These are phyloP conservation scores for Cruciata laevipes DNA, from an alignment of 257 asterid species.

Conservation along the genomic window DNA sequence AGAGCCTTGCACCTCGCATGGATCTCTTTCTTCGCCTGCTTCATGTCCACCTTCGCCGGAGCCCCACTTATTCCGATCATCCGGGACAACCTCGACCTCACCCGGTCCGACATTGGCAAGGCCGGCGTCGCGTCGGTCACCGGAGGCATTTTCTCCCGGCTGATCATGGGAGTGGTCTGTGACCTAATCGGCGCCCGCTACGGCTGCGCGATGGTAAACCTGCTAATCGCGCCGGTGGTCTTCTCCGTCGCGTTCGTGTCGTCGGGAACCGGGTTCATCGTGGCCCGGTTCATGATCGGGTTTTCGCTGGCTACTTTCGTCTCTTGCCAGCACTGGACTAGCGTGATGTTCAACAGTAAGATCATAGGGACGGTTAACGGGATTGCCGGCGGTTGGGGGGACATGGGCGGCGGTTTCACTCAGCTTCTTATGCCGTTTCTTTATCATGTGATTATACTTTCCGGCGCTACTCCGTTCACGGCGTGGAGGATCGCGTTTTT, in stretches of 20 bases:
- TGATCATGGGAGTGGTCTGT: slow-evolving; percentile 55
- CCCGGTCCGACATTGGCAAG: slow-evolving; percentile 46
- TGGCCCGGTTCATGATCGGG: slow-evolving; percentile 53
- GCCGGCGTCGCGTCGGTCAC: slow-evolving; percentile 65
- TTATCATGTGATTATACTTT: slow-evolving; percentile 21
- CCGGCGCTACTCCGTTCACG: slow-evolving; percentile 41
- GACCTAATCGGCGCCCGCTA: slow-evolving; percentile 51
- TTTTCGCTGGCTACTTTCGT: slow-evolving; percentile 54
- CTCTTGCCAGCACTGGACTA: slow-evolving; percentile 55
- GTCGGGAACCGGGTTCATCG: slow-evolving; percentile 34
- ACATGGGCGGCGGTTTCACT: slow-evolving; percentile 55
- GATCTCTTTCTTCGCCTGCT: slow-evolving; percentile 64
- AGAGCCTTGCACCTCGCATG: slow-evolving; percentile 60
- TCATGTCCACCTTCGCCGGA: slow-evolving; percentile 59
- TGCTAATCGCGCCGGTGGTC: slow-evolving; percentile 47
- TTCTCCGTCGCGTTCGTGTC: slow-evolving; percentile 41
- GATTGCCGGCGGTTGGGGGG: slow-evolving; percentile 57
- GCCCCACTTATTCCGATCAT: slow-evolving; percentile 67
- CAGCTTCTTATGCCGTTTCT: slow-evolving; percentile 58
- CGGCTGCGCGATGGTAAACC: slow-evolving; percentile 51
- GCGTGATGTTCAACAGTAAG: slow-evolving; percentile 41
- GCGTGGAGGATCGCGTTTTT: slow-evolving; percentile 62
- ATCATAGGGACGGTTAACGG: slow-evolving; percentile 52
- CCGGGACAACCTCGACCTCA: slow-evolving; percentile 46
- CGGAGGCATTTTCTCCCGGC: slow-evolving; percentile 56